Percentiles rank a stretch among this genome's conserved stretches.
Conservation (phyloP, 768 basidiomycete genomes). For the Lactarius pseudohatsudake region DNA sequence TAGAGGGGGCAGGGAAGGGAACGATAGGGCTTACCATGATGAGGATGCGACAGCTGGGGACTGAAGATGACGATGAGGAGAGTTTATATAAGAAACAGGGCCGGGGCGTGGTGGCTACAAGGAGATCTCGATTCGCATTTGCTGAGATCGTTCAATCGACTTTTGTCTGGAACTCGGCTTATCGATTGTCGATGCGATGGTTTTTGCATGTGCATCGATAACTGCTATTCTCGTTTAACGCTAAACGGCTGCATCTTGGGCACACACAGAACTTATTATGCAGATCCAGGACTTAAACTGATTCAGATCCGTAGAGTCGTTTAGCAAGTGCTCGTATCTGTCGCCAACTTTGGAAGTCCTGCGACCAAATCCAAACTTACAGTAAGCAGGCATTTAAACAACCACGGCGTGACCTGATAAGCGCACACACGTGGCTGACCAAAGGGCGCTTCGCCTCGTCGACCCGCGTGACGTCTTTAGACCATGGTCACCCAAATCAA, state of each 20-base stretch:
- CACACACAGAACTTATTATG: background rate
- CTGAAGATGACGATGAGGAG: constrained; percentile 15
- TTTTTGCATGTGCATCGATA: background rate
- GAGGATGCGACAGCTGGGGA: constrained; percentile 11
- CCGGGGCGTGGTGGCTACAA: constrained; percentile 24
- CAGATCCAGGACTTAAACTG: background rate
- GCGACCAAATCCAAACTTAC: background rate
- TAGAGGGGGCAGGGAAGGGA: constrained; percentile 6
- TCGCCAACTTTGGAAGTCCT: background rate
- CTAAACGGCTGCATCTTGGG: background rate
- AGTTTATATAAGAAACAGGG: constrained; percentile 29
- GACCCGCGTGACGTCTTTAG: background rate
- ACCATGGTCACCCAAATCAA: too few relatives aligned
- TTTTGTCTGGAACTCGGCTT: constrained; percentile 15
- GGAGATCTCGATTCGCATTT: constrained; percentile 21
- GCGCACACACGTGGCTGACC: constrained; percentile 1
- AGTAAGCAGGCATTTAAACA: too few relatives aligned
- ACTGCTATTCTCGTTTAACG: background rate
- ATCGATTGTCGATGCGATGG: constrained; percentile 22
- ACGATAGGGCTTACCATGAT: constrained; percentile 25
- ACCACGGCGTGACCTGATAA: background rate
- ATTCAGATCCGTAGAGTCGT: background rate
- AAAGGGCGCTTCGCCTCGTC: background rate
- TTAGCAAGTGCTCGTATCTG: background rate
- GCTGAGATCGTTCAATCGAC: constrained; percentile 17